Evolutionary conservation across 2,329 filamentous ascomycete genomes (phyloP).

Genomic region (Ascochyta pisi): DNA sequence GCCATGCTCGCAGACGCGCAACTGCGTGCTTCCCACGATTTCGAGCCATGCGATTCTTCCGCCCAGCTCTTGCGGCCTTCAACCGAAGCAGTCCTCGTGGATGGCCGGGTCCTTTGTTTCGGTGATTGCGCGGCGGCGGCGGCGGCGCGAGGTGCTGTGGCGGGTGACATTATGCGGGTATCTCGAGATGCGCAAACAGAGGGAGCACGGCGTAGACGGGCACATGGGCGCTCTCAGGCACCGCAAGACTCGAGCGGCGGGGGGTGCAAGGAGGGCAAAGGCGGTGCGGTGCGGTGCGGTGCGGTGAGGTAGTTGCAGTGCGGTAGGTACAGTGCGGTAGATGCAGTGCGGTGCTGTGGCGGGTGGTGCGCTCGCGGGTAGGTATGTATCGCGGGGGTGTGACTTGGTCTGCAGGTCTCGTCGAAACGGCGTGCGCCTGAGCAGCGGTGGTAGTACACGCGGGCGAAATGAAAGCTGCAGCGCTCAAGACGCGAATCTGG

Average conservation of each 20-base stretch:
- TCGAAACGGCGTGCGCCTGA: conserved; percentile 18
- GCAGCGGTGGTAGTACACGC: conserved; percentile 25
- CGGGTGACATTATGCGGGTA: conserved; percentile 45
- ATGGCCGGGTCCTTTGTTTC: conserved; percentile 45
- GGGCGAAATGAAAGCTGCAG: conserved; percentile 17
- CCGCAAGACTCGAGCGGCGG: conserved; percentile 33
- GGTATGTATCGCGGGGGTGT: conserved; percentile 17
- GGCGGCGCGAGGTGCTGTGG: conserved; percentile 43
- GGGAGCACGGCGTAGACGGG: conserved; percentile 43
- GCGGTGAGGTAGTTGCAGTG: no score
- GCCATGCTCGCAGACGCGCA: conserved; percentile 25
- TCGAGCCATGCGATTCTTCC: conserved; percentile 12
- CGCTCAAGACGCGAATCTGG: conserved; percentile 20
- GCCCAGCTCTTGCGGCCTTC: conserved; percentile 28
- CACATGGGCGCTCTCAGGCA: conserved; percentile 47
- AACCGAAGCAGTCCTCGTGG: conserved; percentile 46
- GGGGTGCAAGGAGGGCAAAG: neutral
- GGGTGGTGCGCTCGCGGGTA: neutral
- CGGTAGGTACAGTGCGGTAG: no score
- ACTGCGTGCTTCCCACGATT: conserved; percentile 21
- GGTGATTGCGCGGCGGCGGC: conserved; percentile 37
- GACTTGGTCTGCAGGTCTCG: conserved; percentile 31
- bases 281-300: neutral
- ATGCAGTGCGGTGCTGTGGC: conserved; percentile 1
- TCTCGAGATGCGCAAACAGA: conserved; percentile 45